Conservation (phyloP, 108 stramenopile species). For the Pseudonitzschia delicatissima region DNA sequence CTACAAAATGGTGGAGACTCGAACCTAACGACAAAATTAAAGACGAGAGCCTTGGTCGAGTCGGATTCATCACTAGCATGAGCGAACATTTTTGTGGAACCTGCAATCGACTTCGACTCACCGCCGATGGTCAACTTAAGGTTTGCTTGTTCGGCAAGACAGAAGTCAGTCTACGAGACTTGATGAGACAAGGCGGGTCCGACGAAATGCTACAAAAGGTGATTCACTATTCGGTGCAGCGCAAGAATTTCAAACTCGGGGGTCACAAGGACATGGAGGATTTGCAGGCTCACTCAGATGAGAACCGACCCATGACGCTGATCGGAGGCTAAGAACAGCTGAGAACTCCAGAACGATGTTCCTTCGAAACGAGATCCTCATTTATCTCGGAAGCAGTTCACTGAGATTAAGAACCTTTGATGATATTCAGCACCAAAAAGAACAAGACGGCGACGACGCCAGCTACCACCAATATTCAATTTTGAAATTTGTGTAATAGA, state of each 20-base stretch:
- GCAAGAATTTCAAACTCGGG: constrained; percentile 86
- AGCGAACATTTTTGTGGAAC: constrained; percentile 94
- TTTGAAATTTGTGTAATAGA: no score
- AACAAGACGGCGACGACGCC: no score
- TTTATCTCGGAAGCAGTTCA: no score
- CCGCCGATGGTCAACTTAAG: constrained; percentile 96
- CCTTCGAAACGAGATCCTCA: no score
- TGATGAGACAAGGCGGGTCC: constrained; percentile 57
- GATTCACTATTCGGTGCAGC: constrained; percentile 72
- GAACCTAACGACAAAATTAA: constrained; percentile 1
- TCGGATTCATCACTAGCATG: constrained; percentile 99
- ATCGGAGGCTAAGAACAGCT: constrained; percentile 91
- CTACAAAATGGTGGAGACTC: constrained; percentile 94
- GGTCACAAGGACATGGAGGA: constrained; percentile 83
- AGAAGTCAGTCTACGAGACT: constrained; percentile 86
- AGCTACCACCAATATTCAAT: no score
- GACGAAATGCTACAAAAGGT: constrained; percentile 52
- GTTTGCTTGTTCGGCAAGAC: constrained; percentile 94
- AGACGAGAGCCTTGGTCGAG: constrained; percentile 33
- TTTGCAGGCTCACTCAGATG: constrained; percentile 63
- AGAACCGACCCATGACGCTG: constrained; percentile 96
- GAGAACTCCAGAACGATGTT: no score
- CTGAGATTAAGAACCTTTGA: no score
- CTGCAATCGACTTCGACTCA: constrained; percentile 97
- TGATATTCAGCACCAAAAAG: no score